Conservation (phyloP, 257 asterid species). For the Penstemon newberryi region DNA sequence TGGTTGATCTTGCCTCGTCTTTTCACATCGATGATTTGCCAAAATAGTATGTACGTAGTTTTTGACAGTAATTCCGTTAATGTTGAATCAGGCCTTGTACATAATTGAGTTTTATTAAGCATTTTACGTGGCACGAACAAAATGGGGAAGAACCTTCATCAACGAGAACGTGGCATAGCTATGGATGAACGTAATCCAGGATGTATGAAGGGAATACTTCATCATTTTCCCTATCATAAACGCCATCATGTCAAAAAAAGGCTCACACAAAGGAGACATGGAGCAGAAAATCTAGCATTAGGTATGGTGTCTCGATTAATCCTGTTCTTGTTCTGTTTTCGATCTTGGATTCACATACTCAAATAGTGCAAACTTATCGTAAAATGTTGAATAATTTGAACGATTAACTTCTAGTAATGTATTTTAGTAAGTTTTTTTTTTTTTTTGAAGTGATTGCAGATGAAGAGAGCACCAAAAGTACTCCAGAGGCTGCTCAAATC, state of each 20-base stretch:
- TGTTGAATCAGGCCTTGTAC: slow-evolving; percentile 15
- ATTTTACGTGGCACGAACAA: background rate
- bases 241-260: slow-evolving; percentile 56
- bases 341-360: background rate
- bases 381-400: background rate
- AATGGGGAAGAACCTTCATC: slow-evolving; percentile 48
- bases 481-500: slow-evolving; percentile 26
- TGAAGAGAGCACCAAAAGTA: slow-evolving; percentile 23
- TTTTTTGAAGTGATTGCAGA: slow-evolving; percentile 33
- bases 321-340: background rate
- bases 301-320: slow-evolving; percentile 27
- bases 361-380: background rate
- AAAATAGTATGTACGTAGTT: background rate
- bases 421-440: background rate
- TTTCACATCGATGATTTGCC: slow-evolving; percentile 12
- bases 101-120: background rate
- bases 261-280: slow-evolving; percentile 46
- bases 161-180: slow-evolving; percentile 33
- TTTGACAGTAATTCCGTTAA: background rate
- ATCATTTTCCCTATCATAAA: slow-evolving; percentile 51
- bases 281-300: slow-evolving; percentile 29
- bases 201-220: slow-evolving; percentile 63
- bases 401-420: background rate
- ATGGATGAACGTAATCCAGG: slow-evolving; percentile 46
- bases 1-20: slow-evolving; percentile 18